Conservation (phyloP, 2,329 filamentous ascomycete genomes). For the Neonectria neomacrospora region DNA sequence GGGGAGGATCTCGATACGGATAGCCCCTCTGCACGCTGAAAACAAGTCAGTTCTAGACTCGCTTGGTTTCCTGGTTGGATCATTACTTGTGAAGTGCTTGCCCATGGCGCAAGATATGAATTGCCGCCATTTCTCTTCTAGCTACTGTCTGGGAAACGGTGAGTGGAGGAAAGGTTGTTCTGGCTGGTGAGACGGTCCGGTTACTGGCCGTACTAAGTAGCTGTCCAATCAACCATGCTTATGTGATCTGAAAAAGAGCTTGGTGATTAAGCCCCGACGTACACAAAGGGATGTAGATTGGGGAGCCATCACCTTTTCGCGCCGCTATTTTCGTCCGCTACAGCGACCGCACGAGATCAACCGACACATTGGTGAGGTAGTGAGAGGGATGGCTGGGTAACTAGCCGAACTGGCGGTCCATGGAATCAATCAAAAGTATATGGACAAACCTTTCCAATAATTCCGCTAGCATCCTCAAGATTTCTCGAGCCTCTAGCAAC, state of each 20-base stretch:
- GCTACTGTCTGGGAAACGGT: not conserved
- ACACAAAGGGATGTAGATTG: too few species aligned
- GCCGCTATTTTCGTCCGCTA: too few species aligned
- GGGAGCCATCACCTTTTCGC: too few species aligned
- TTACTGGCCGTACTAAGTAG: not conserved
- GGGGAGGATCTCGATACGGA: conserved; percentile 9
- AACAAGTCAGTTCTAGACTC: not conserved
- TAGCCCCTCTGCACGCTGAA: conserved; percentile 8
- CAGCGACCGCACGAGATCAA: too few species aligned
- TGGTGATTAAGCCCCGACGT: too few species aligned
- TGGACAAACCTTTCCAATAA: too few species aligned
- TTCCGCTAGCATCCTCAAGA: too few species aligned
- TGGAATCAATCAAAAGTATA: too few species aligned
- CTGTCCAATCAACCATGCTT: not conserved
- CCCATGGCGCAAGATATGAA: conserved; percentile 18
- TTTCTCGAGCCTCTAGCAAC: too few species aligned
- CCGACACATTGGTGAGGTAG: too few species aligned
- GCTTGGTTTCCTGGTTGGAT: not conserved
- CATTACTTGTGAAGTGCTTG: conserved; percentile 14
- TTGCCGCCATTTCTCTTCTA: not conserved
- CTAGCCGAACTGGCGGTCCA: too few species aligned
- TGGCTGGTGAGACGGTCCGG: not conserved
- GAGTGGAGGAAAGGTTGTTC: not conserved
- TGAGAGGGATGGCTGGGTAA: too few species aligned
- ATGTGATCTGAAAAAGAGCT: not conserved